phyloP scores from a whole-genome alignment of 208 protist species.

The Porcisia hertigi region DNA sequence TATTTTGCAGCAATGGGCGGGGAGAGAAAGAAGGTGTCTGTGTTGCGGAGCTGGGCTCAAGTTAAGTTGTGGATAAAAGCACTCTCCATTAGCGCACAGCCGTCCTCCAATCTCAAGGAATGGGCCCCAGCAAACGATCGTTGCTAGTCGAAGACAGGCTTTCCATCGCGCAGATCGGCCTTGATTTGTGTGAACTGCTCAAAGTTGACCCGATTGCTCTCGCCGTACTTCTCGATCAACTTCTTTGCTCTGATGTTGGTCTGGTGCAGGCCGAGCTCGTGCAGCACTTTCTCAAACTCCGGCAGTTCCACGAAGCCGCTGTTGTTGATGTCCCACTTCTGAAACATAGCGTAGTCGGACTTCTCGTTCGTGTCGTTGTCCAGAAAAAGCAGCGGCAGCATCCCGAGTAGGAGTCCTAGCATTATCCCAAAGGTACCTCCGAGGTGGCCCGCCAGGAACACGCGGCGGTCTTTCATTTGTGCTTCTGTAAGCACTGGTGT shows the following conservation, averaged over 20 bases:
- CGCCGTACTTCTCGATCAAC: constrained; percentile 76
- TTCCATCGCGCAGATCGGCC: constrained; percentile 68
- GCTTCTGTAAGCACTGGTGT: constrained; percentile 77
- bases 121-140: background rate
- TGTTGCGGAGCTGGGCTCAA: background rate
- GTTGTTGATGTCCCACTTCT: constrained; percentile 69
- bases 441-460: constrained; percentile 89
- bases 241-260: constrained; percentile 38
- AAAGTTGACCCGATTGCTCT: constrained; percentile 60
- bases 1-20: background rate
- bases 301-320: constrained; percentile 76
- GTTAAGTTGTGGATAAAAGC: background rate
- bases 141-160: constrained; percentile 59
- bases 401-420: constrained; percentile 84
- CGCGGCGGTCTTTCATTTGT: constrained; percentile 78
- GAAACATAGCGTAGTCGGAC: constrained; percentile 79
- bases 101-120: background rate
- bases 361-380: constrained; percentile 72
- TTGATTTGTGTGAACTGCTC: constrained; percentile 75
- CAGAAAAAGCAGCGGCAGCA: constrained; percentile 83
- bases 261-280: constrained; percentile 55
- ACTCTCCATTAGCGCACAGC: too few relatives aligned
- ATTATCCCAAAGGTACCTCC: constrained; percentile 90
- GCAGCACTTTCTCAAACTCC: constrained; percentile 64
- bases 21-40: constrained; percentile 2